Evolutionary conservation across 1,139 yeast species (phyloP).

Genomic region (Geotrichum reessii): DNA sequence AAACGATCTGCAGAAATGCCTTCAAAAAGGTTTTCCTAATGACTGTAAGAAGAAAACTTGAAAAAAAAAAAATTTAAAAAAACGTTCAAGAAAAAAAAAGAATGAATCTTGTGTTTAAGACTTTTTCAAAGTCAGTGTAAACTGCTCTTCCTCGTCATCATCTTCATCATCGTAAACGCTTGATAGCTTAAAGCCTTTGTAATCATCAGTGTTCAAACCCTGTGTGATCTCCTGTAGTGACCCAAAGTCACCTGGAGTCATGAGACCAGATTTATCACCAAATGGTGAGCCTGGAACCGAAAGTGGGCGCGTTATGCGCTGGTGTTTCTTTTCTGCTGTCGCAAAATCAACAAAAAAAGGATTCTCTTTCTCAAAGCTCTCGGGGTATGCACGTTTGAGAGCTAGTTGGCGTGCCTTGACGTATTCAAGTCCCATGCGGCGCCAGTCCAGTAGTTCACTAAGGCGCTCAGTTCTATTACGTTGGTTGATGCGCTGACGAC

Average conservation of each 20-base stretch:
- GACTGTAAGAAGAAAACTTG: no score
- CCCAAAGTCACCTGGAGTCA: slow-evolving; percentile 98
- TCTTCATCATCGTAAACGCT: slow-evolving; percentile 47
- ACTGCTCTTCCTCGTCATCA: slow-evolving; percentile 23
- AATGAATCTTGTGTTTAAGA: no score
- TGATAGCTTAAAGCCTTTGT: slow-evolving; percentile 69
- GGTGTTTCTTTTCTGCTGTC: slow-evolving; percentile 38
- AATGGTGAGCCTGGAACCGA: slow-evolving; percentile 95
- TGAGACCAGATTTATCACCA: slow-evolving; percentile 50
- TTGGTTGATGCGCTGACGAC: slow-evolving; percentile 96
- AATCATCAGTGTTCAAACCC: slow-evolving; percentile 70
- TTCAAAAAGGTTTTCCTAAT: no score
- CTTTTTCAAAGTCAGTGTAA: slow-evolving; percentile 21
- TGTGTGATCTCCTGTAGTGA: slow-evolving; percentile 84
- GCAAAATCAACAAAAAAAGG: slow-evolving; percentile 42
- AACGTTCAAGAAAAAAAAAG: no score
- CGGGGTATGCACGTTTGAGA: slow-evolving; percentile 89
- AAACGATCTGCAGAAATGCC: no score
- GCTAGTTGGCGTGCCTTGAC: slow-evolving; percentile 91
- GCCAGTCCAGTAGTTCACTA: slow-evolving; percentile 92
- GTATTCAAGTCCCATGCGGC: slow-evolving; percentile 95
- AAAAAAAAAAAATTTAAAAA: no score
- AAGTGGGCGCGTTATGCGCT: slow-evolving; percentile 77
- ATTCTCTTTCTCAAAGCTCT: slow-evolving; percentile 52
- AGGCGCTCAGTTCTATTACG: slow-evolving; percentile 94